Conservation (phyloP, 2,329 filamentous ascomycete genomes). For the Claviceps arundinis region DNA sequence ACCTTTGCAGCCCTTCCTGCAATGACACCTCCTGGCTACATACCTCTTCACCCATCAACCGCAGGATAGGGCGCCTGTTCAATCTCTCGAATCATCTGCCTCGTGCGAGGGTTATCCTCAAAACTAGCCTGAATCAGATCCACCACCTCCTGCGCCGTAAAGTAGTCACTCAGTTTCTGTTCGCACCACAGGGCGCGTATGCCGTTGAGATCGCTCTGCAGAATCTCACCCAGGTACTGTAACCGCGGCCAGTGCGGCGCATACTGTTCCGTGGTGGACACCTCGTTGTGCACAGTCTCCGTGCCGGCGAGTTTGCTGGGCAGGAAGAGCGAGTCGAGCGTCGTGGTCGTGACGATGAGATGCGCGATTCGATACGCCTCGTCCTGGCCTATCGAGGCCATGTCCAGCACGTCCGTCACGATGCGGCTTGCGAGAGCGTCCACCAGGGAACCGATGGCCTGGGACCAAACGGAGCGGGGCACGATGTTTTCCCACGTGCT, state of each 20-base stretch:
- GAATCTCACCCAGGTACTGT: slow-evolving; percentile 49
- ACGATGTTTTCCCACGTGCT: slow-evolving; percentile 45
- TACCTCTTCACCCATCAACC: slow-evolving; percentile 1
- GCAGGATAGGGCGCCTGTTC: slow-evolving; percentile 33
- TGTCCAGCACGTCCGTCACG: slow-evolving; percentile 47
- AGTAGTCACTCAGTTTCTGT: slow-evolving; percentile 51
- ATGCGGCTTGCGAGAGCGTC: slow-evolving; percentile 48
- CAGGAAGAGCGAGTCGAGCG: slow-evolving; percentile 47
- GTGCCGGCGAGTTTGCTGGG: slow-evolving; percentile 24
- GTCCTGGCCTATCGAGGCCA: slow-evolving; percentile 47
- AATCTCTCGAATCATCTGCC: slow-evolving; percentile 46
- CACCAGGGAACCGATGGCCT: slow-evolving; percentile 46
- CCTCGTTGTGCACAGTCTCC: slow-evolving; percentile 21
- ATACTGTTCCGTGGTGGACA: slow-evolving; percentile 46
- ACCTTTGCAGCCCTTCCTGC: background rate
- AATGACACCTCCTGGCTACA: background rate
- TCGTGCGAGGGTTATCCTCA: slow-evolving; percentile 46
- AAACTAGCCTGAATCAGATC: slow-evolving; percentile 52
- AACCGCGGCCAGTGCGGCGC: slow-evolving; percentile 49
- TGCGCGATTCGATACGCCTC: slow-evolving; percentile 49
- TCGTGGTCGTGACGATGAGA: slow-evolving; percentile 42
- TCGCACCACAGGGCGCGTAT: slow-evolving; percentile 52
- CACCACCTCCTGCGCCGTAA: slow-evolving; percentile 45
- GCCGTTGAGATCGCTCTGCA: slow-evolving; percentile 54
- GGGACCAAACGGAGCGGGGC: slow-evolving; percentile 47